These are phyloP conservation scores for Rhynchospora pubera DNA, from an alignment of 176 grass and related monocot species.

Conservation along the genomic window DNA sequence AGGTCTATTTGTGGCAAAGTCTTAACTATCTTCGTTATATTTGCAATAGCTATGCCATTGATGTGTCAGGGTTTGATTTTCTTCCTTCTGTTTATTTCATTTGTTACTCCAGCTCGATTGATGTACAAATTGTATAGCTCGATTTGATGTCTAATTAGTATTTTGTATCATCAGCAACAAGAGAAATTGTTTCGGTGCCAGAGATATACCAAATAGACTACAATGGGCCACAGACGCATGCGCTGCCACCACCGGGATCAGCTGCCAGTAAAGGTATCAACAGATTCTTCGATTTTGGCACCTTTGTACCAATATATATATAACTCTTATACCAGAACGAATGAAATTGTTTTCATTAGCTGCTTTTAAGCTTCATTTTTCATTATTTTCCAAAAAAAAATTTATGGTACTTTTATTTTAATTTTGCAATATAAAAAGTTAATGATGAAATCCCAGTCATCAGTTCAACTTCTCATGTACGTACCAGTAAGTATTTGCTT, in stretches of 20 bases:
- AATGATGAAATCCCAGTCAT: not conserved
- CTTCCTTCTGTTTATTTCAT: not conserved
- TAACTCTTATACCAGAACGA: not conserved
- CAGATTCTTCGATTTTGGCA: not conserved
- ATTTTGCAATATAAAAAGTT: not conserved
- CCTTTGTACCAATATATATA: not conserved
- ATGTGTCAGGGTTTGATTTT: not conserved
- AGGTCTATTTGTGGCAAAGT: not conserved
- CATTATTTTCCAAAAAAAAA: not conserved
- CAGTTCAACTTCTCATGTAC: not conserved
- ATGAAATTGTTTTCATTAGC: not conserved
- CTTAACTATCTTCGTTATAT: not conserved
- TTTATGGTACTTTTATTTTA: too few species aligned
- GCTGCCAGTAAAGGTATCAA: not conserved
- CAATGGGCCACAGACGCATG: slow-evolving; percentile 15
- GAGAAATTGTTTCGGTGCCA: not conserved
- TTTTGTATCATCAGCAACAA: slow-evolving; percentile 11
- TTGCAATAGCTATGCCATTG: not conserved
- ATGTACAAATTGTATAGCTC: not conserved
- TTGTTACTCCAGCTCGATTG: not conserved
- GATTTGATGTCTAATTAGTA: not conserved
- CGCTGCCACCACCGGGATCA: not conserved
- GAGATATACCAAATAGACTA: slow-evolving; percentile 27
- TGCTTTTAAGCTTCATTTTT: not conserved
- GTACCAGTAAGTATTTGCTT: not conserved